Conservation (phyloP, 768 basidiomycete genomes). For the Boletellus emodensis region DNA sequence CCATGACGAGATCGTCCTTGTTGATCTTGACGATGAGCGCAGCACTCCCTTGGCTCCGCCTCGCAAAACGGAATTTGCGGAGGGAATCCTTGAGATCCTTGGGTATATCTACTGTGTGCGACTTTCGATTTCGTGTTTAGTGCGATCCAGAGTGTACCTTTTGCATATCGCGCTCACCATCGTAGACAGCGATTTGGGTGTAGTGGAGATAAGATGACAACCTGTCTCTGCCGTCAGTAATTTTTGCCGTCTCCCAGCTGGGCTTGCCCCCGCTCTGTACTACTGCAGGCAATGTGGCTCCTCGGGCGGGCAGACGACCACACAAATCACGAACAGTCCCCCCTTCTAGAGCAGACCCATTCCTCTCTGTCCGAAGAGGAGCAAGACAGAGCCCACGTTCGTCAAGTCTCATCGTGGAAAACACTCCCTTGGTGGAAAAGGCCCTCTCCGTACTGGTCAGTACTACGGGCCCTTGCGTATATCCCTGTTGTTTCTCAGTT, state of each 20-base stretch:
- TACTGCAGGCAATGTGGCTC: background rate
- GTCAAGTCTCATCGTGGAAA: slow-evolving; percentile 23
- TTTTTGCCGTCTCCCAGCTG: too few species aligned
- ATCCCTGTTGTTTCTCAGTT: background rate
- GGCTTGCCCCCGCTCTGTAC: background rate
- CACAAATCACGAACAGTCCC: slow-evolving; percentile 36
- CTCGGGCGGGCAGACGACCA: slow-evolving; percentile 38
- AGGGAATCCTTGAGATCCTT: slow-evolving; percentile 71
- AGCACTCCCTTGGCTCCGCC: slow-evolving; percentile 62
- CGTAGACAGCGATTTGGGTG: background rate
- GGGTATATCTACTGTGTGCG: slow-evolving; percentile 79
- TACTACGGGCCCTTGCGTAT: slow-evolving; percentile 1
- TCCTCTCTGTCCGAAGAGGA: slow-evolving; percentile 17
- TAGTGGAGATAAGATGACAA: background rate
- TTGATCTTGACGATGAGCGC: slow-evolving; percentile 90
- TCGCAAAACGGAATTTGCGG: slow-evolving; percentile 77
- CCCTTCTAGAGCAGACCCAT: slow-evolving; percentile 25
- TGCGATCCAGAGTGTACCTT: background rate
- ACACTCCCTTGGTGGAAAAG: slow-evolving; percentile 68
- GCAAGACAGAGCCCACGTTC: slow-evolving; percentile 24
- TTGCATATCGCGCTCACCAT: slow-evolving; percentile 20
- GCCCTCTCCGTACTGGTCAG: slow-evolving; percentile 70
- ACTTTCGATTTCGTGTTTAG: slow-evolving; percentile 11
- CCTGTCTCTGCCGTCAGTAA: too few species aligned
- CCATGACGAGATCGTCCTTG: slow-evolving; percentile 75